Evolutionary conservation across 176 grass and related monocot species (phyloP).

Genomic region (barley (Hordeum vulgare)): DNA sequence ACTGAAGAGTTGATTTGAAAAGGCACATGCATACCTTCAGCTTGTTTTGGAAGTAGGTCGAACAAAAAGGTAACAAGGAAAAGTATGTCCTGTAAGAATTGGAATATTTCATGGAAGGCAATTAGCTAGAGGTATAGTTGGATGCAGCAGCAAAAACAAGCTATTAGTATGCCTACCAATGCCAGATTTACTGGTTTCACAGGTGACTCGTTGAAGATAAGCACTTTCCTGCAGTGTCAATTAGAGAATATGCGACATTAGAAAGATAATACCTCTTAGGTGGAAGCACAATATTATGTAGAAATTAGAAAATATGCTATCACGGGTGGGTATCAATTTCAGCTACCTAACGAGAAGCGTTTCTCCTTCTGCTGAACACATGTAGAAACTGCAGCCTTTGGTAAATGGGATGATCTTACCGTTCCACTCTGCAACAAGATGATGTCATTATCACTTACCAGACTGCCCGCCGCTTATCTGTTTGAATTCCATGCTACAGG

Average conservation of each 20-base stretch:
- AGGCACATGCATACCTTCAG: slow-evolving; percentile 45
- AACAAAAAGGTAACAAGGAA: slow-evolving; percentile 38
- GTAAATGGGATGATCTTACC: slow-evolving; percentile 60
- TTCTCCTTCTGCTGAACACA: slow-evolving; percentile 35
- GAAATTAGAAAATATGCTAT: neutral
- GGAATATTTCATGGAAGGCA: neutral
- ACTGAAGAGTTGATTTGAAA: neutral
- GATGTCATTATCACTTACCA: neutral
- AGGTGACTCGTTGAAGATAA: slow-evolving; percentile 52
- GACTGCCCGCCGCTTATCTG: neutral
- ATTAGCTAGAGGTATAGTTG: slow-evolving; percentile 21
- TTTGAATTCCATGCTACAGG: neutral
- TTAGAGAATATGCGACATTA: too few relatives aligned
- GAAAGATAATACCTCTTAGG: too few relatives aligned
- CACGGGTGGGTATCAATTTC: neutral
- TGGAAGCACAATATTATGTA: neutral
- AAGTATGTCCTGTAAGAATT: slow-evolving; percentile 66
- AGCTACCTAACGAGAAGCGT: slow-evolving; percentile 57
- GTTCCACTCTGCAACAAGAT: slow-evolving; percentile 68
- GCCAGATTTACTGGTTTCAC: slow-evolving; percentile 48
- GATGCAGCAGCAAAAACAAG: neutral
- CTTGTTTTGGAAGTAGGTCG: slow-evolving; percentile 53
- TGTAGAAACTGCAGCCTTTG: slow-evolving; percentile 66
- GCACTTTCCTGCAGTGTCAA: slow-evolving; percentile 38
- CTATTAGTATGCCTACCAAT: slow-evolving; percentile 35